Percentiles rank a stretch among this genome's conserved stretches.
These are phyloP conservation scores for Peronospora farinosa DNA, from an alignment of 352 stramenopile species.

Conservation along the genomic window DNA sequence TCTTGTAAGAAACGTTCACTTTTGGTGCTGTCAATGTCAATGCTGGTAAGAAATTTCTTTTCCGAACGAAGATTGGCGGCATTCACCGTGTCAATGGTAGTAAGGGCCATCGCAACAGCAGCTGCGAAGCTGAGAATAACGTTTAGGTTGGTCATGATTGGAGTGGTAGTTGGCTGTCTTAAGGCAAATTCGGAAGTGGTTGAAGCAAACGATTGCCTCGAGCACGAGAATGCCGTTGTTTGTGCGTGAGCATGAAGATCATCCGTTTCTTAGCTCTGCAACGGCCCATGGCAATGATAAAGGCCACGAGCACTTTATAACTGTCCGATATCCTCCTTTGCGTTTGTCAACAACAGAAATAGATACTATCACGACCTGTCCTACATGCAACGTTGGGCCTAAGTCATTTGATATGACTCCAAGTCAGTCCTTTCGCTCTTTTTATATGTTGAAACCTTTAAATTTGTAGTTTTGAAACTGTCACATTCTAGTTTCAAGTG, in stretches of 20 bases:
- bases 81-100: constrained; percentile 7
- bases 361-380: no score
- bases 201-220: background rate
- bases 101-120: constrained; percentile 6
- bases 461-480: background rate
- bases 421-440: background rate
- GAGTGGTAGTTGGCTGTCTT: constrained; percentile 4
- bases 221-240: background rate
- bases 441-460: background rate
- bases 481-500: background rate
- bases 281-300: background rate
- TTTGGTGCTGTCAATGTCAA: background rate
- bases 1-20: constrained; percentile 5
- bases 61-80: constrained; percentile 12
- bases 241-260: background rate
- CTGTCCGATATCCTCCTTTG: no score
- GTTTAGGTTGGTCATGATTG: constrained; percentile 23
- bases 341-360: no score
- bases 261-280: background rate
- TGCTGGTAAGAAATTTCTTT: constrained; percentile 6
- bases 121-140: constrained; percentile 18
- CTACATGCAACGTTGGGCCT: no score
- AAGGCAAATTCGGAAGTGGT: constrained; percentile 12
- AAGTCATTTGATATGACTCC: no score
- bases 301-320: no score